phyloP scores from a whole-genome alignment of 805 yeast species.

The Candida suzukii region DNA sequence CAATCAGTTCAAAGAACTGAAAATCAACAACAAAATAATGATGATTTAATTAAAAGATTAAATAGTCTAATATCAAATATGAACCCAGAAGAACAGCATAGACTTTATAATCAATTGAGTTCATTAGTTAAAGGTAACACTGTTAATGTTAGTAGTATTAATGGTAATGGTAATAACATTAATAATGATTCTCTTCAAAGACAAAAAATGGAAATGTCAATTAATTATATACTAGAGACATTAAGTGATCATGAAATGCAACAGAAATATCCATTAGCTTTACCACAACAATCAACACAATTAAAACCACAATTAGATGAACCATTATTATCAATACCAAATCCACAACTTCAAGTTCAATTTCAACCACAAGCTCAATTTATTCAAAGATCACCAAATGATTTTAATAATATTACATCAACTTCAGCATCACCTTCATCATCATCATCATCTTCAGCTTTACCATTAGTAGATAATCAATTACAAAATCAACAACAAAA shows the following conservation, averaged over 20 bases:
- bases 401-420: not conserved
- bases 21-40: not conserved
- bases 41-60: not conserved
- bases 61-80: constrained; percentile 3
- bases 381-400: no score
- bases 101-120: constrained; percentile 11
- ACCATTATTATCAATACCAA: not conserved
- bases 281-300: not conserved
- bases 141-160: constrained; percentile 22
- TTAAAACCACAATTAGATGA: not conserved
- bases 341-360: no score
- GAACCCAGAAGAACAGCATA: constrained; percentile 18
- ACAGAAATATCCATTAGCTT: not conserved
- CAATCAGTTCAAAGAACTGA: not conserved
- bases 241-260: not conserved
- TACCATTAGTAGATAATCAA: constrained; percentile 2
- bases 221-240: not conserved
- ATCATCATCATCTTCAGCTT: not conserved
- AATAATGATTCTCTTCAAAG: not conserved
- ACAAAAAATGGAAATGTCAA: constrained; percentile 27
- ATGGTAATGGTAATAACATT: constrained; percentile 24
- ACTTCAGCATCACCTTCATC: not conserved
- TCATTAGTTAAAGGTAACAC: constrained; percentile 13
- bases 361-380: no score
- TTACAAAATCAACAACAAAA: constrained; percentile 1